A percentile compares a stretch with the other conserved stretches of the same genome.
Conservation (phyloP, 768 basidiomycete species). For the Nevesoporus exiguus region DNA sequence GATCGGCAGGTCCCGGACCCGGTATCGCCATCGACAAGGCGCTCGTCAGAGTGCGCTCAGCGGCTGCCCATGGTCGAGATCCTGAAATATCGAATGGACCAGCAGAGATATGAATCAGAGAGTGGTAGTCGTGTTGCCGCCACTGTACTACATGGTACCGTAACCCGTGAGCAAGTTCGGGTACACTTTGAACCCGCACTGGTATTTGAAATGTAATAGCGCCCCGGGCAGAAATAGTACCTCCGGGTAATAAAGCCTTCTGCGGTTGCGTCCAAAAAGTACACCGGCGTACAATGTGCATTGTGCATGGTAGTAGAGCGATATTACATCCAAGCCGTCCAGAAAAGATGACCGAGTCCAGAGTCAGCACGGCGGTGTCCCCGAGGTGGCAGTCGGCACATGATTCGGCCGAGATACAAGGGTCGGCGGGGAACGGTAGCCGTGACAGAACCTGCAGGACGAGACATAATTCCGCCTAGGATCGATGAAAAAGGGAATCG, state of each 20-base stretch:
- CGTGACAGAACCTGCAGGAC: neutral
- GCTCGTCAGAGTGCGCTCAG: slow-evolving; percentile 39
- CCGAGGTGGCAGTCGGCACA: neutral
- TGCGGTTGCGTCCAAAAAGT: neutral
- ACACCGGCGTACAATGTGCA: slow-evolving; percentile 48
- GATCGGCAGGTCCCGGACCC: slow-evolving; percentile 47
- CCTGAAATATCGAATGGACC: slow-evolving; percentile 39
- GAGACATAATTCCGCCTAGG: neutral
- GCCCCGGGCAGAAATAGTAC: neutral
- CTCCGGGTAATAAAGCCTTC: too few species aligned
- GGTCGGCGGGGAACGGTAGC: slow-evolving; percentile 9
- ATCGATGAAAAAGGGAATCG: slow-evolving; percentile 5
- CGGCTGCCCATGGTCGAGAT: slow-evolving; percentile 7
- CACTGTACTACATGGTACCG: too few species aligned
- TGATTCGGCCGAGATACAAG: neutral
- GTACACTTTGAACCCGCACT: neutral
- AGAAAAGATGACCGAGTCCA: neutral
- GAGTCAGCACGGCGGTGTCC: neutral
- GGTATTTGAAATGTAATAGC: neutral
- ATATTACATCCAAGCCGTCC: neutral
- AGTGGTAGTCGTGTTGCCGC: slow-evolving; percentile 13
- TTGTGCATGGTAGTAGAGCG: neutral
- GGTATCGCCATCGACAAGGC: slow-evolving; percentile 61
- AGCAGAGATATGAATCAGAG: slow-evolving; percentile 46
- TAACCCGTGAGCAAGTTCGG: too few species aligned